Evolutionary conservation across 306 rosid genomes (phyloP).

Genomic region (Inga laurina): DNA sequence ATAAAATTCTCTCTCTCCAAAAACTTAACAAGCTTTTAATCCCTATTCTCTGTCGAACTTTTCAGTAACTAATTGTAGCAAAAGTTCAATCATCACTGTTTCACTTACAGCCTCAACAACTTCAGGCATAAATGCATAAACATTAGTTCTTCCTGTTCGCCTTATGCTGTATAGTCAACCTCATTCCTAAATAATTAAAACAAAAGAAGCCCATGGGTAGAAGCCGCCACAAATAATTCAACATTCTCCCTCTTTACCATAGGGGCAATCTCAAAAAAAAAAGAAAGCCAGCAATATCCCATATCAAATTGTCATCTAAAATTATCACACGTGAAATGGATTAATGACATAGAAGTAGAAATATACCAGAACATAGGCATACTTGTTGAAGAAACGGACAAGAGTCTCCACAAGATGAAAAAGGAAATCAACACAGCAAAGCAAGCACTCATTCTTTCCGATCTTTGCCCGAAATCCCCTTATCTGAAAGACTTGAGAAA

Average conservation of each 20-base stretch:
- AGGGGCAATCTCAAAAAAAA: slow-evolving; percentile 4
- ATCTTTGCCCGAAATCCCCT: slow-evolving; percentile 94
- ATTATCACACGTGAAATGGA: not conserved
- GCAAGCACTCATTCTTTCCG: slow-evolving; percentile 90
- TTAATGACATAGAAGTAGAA: slow-evolving; percentile 17
- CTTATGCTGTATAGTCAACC: not conserved
- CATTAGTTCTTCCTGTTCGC: not conserved
- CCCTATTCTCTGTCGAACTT: not conserved
- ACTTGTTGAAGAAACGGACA: slow-evolving; percentile 95
- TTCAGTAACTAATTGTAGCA: not conserved
- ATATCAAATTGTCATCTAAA: not conserved
- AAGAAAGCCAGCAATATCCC: not conserved
- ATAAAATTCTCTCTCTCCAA: not conserved
- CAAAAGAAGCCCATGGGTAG: not conserved
- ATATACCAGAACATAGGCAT: slow-evolving; percentile 94
- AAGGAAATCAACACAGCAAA: slow-evolving; percentile 95
- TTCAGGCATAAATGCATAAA: not conserved
- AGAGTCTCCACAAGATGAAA: slow-evolving; percentile 98
- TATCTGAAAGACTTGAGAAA: slow-evolving; percentile 53
- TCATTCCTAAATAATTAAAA: not conserved
- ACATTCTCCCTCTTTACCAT: not conserved
- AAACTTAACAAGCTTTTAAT: not conserved
- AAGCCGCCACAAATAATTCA: not conserved
- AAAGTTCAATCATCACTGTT: not conserved
- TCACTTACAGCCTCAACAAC: not conserved